phyloP scores from a whole-genome alignment of 208 protist species.

The Paratrypanosoma confusum region DNA sequence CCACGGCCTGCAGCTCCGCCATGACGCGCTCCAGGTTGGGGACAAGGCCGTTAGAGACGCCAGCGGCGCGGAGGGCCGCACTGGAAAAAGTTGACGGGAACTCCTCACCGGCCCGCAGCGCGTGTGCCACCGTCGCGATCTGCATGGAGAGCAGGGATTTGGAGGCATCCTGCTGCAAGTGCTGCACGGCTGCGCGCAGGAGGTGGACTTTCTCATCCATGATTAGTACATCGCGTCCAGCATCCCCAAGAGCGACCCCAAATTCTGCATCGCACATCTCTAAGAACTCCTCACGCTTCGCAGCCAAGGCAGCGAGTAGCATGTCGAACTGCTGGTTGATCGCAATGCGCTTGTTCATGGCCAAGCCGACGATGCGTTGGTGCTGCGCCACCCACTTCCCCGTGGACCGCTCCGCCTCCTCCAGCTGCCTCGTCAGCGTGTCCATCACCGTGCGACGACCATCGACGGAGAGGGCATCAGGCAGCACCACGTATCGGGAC shows the following conservation, averaged over 20 bases:
- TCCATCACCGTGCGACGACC: slow-evolving; percentile 51
- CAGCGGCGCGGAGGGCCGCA: slow-evolving; percentile 29
- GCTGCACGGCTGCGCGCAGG: slow-evolving; percentile 48
- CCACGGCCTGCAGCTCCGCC: slow-evolving; percentile 42
- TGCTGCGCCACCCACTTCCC: slow-evolving; percentile 64
- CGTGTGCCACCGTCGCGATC: slow-evolving; percentile 74
- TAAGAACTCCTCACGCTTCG: slow-evolving; percentile 57
- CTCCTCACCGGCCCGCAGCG: slow-evolving; percentile 24
- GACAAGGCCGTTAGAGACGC: slow-evolving; percentile 28
- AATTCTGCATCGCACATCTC: slow-evolving; percentile 67
- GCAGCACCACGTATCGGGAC: slow-evolving; percentile 47
- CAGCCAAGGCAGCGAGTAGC: slow-evolving; percentile 49
- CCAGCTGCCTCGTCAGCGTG: slow-evolving; percentile 38
- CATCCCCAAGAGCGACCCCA: slow-evolving; percentile 42
- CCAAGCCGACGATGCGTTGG: slow-evolving; percentile 51
- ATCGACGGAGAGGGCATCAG: slow-evolving; percentile 61
- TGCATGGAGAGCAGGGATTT: slow-evolving; percentile 75
- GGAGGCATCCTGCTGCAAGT: slow-evolving; percentile 36
- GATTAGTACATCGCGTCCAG: slow-evolving; percentile 63
- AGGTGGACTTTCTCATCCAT: slow-evolving; percentile 69
- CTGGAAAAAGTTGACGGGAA: slow-evolving; percentile 40
- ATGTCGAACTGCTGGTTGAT: slow-evolving; percentile 72
- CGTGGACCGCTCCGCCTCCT: slow-evolving; percentile 35
- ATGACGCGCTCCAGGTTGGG: slow-evolving; percentile 65
- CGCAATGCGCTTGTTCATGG: slow-evolving; percentile 47